Percentiles rank a stretch among this genome's conserved stretches.
These are phyloP conservation scores for Miamiensis avidus DNA, from an alignment of 169 alveolate species.

Conservation along the genomic window DNA sequence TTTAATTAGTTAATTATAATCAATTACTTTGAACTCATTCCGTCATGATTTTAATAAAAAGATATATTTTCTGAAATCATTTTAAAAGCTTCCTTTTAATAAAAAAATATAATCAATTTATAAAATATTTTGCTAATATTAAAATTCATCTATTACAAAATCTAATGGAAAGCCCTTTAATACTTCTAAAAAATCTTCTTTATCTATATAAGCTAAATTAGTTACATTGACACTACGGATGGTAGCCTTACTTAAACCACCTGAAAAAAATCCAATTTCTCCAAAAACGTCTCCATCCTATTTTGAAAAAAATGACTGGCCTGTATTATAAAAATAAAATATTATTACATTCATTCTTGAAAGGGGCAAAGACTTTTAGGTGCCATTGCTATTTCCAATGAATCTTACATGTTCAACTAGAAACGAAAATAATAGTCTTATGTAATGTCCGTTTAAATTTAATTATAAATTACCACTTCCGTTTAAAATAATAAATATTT, in stretches of 20 bases:
- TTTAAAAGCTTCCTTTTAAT: too few species aligned
- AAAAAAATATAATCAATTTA: too few species aligned
- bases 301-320: not conserved
- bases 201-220: slow-evolving; percentile 18
- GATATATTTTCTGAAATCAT: too few species aligned
- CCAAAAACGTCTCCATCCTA: slow-evolving; percentile 31
- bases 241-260: slow-evolving; percentile 27
- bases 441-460: slow-evolving; percentile 4
- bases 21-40: too few species aligned
- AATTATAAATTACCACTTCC: too few species aligned
- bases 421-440: slow-evolving; percentile 6
- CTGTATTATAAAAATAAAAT: slow-evolving; percentile 4
- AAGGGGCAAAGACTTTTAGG: slow-evolving; percentile 1
- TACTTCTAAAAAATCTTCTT: slow-evolving; percentile 3
- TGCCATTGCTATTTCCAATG: not conserved
- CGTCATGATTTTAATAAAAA: too few species aligned
- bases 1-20: too few species aligned
- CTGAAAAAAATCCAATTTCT: slow-evolving; percentile 40
- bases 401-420: slow-evolving; percentile 6
- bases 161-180: slow-evolving; percentile 16
- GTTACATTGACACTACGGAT: slow-evolving; percentile 9
- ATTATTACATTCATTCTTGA: slow-evolving; percentile 1
- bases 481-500: too few species aligned
- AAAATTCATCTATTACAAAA: too few species aligned
- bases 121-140: too few species aligned